Evolutionary conservation across 2,329 filamentous ascomycete genomes (phyloP), one percentile per base, ranked within the genome.

Genomic region (Colletotrichum sp.): DNA sequence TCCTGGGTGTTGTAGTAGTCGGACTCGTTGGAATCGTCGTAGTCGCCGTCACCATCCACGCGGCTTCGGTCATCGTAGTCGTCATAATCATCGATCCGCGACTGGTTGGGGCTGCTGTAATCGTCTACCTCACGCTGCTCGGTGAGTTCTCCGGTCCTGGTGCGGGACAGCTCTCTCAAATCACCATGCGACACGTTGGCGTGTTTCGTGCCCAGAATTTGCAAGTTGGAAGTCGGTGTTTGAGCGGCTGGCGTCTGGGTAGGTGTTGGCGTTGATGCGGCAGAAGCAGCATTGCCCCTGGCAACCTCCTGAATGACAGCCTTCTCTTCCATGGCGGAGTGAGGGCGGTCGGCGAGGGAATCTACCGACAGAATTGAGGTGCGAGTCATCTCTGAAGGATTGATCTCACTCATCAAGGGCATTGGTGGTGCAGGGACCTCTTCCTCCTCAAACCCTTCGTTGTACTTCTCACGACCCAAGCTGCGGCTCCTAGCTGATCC

Each of bases 371-470:
- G 86, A 70, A 99, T 95, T 0, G 96, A 98, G 18, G 94, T 94
- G 79, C 96, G 91, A 1, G 96, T 99, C 71, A 98, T 85, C 68
- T 98, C 96, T 0, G 96, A 98, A 57, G 94, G 92, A 78, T 95
- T 94, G 73, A 98, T 91, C 72, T 95, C 95, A 84, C 96, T 98
- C 84, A 94, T 93, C 77, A 98, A 89, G 4, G 96, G 96, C 93
- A 98, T 95, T 8, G 95, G 95, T 8, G 96, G 94, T 7, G 86
- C 84, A 12, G 88, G 88, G 16, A 95, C 91, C 68, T 92, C 89
- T 75, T 90, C 87, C 3, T 90, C 87, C 8, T 90, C 90, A 52
- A 89, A 88, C 13, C 89, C 89, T 15, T 91, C 89, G 1, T 83
- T 82, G 76, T 87, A 87, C 64, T 84, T 85, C 57, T 89, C 88